Conservation (phyloP, 2,329 filamentous ascomycete genomes). For the Cytospora chrysosperma region DNA sequence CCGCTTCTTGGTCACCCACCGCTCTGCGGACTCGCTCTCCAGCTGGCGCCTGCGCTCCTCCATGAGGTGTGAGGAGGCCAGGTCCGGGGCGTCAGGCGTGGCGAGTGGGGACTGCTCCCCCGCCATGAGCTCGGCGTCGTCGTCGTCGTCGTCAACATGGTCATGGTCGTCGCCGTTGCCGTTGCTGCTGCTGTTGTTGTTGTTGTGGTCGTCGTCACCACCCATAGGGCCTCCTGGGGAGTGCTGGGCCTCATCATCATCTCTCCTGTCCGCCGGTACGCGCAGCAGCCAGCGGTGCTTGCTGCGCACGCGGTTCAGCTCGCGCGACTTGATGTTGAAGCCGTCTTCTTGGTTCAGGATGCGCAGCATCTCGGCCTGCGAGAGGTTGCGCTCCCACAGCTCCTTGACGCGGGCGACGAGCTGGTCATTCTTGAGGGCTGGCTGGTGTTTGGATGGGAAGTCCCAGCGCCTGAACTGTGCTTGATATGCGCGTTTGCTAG, state of each 20-base stretch:
- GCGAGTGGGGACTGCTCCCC: conserved; percentile 33
- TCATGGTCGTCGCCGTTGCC: too few relatives aligned
- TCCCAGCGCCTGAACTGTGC: conserved; percentile 76
- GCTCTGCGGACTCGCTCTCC: conserved; percentile 59
- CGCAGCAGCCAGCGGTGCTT: conserved; percentile 69
- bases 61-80: conserved; percentile 48
- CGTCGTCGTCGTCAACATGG: conserved; percentile 19
- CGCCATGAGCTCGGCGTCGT: not conserved
- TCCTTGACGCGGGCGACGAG: conserved; percentile 70
- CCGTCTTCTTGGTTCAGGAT: conserved; percentile 68
- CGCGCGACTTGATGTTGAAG: conserved; percentile 68
- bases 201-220: conserved; percentile 2
- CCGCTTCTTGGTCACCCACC: conserved; percentile 63
- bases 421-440: conserved; percentile 65
- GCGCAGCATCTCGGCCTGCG: conserved; percentile 71
- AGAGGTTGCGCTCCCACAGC: conserved; percentile 74
- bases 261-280: conserved; percentile 50
- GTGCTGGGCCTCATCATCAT: conserved; percentile 22
- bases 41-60: conserved; percentile 53
- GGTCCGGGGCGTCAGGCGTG: not conserved
- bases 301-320: conserved; percentile 67
- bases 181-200: too few relatives aligned
- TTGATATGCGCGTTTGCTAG: conserved; percentile 73
- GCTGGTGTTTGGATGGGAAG: conserved; percentile 73
- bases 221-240: not conserved